A percentile compares a stretch with the other conserved stretches of the same genome.
Conservation (phyloP, 176 grass and related monocot genomes). For the Triticum turgidum region DNA sequence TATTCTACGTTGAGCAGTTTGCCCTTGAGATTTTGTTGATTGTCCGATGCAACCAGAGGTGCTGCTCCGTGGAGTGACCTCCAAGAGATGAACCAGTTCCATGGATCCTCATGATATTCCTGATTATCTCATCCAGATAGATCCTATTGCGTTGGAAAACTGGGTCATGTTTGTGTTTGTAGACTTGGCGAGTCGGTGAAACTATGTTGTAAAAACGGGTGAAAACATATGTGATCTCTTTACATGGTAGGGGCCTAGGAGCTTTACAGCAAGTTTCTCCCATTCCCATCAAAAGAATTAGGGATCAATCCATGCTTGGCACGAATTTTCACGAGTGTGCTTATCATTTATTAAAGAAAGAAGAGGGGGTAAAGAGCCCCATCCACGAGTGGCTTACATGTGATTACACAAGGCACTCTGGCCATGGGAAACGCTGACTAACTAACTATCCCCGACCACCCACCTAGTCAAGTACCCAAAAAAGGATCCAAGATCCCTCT, state of each 20-base stretch:
- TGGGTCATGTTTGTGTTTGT: constrained; percentile 16
- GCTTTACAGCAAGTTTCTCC: neutral
- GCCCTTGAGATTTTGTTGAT: neutral
- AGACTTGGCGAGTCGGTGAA: neutral
- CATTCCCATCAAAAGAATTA: neutral
- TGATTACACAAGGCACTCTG: too few relatives aligned
- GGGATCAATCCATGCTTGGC: neutral
- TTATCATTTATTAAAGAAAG: too few relatives aligned
- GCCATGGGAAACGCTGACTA: too few relatives aligned
- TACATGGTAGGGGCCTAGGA: neutral
- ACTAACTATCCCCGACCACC: too few relatives aligned
- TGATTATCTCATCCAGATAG: neutral
- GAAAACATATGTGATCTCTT: neutral
- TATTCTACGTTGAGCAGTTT: neutral
- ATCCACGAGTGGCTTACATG: too few relatives aligned
- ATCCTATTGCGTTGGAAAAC: neutral
- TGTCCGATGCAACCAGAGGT: neutral
- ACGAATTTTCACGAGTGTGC: neutral
- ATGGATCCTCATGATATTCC: neutral
- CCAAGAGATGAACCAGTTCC: neutral
- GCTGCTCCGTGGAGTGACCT: neutral
- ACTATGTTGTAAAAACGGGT: constrained; percentile 21
- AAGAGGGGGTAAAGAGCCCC: too few relatives aligned
- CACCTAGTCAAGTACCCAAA: too few relatives aligned
- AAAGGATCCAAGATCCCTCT: too few relatives aligned